Base-by-base conservation (phyloP, 805 yeast species). In the Brettanomyces anomalus region DNA sequence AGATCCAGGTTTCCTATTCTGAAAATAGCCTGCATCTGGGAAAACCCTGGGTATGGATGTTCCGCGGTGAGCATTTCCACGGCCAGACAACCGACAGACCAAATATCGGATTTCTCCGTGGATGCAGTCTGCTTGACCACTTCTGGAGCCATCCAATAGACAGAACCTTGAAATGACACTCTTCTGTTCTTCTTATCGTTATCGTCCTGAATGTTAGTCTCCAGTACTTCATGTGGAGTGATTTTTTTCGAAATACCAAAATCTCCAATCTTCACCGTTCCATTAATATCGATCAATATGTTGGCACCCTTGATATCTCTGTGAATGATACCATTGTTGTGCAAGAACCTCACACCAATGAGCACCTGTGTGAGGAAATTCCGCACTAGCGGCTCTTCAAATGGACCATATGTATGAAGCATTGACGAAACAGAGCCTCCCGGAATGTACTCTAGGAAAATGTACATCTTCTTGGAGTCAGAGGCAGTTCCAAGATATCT, bases 91-190 rank as follows among this genome's bases (percentile, higher is more conserved):
- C 97, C 98, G 8, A 94, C 82, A 0, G 96, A 86, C 98, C 98
- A 93, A 20, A 93, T 87, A 60, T 93, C 98, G 0, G 96, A 95
- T 61, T 86, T 87, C 33, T 83, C 80, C 1, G 97, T 90, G 42
- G 90, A 85, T 0, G 88, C 85, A 2, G 85, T 81, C 56, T 89
- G 97, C 54, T 88, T 86, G 15, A 93, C 97, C 7, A 93, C 97
- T 59, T 93, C 98, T 0, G 98, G 98, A 0, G 98, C 97, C 98
- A 93, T 93, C 97, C 98, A 93, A 57, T 82, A 93, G 0, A 90
- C 88, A 0, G 96, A 86, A 0, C 98, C 98, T 62, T 90, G 97
- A 42, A 87, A 65, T 0, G 96, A 87, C 2, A 85, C 89, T 36
- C 97, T 74, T 49, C 75, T 76, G 36, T 62, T 61, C 62, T 62